Percentiles rank a stretch among this genome's conserved stretches.
Evolutionary conservation across 2,329 filamentous ascomycete genomes (phyloP).

Genomic region (Plenodomus tracheiphilus): DNA sequence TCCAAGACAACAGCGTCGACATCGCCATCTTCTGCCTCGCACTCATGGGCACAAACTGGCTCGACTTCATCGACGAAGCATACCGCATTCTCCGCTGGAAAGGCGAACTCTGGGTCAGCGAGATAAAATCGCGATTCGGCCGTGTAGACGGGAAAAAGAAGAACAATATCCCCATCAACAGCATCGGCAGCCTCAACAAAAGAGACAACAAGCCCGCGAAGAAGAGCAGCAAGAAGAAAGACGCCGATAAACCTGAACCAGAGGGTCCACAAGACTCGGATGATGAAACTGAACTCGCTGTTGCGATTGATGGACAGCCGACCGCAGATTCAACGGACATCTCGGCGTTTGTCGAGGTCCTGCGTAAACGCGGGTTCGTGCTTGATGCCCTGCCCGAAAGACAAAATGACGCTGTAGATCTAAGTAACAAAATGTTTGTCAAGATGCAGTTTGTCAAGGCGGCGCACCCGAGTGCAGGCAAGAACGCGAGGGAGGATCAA

Average conservation of each 20-base stretch:
- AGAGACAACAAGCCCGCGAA: constrained; percentile 10
- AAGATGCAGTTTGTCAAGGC: constrained; percentile 93
- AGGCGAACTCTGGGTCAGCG: constrained; percentile 94
- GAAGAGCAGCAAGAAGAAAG: constrained; percentile 39
- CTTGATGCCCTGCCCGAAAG: constrained; percentile 60
- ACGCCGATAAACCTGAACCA: constrained; percentile 53
- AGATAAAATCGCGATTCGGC: constrained; percentile 93
- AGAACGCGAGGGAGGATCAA: constrained; percentile 59
- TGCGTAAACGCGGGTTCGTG: constrained; percentile 81
- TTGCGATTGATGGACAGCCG: constrained; percentile 68
- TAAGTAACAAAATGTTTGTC: constrained; percentile 97
- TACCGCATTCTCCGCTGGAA: constrained; percentile 90
- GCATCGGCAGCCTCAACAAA: constrained; percentile 59
- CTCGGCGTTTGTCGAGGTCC: constrained; percentile 80
- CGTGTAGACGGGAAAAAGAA: constrained; percentile 53
- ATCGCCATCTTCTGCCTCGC: constrained; percentile 94
- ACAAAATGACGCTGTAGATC: constrained; percentile 68
- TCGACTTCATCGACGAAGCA: constrained; percentile 93
- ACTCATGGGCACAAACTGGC: constrained; percentile 99
- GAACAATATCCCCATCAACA: constrained; percentile 59
- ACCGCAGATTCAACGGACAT: constrained; percentile 79
- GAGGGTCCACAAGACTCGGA: constrained; percentile 55
- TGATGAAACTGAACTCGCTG: constrained; percentile 62
- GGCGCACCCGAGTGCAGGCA: constrained; percentile 73
- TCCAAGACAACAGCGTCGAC: constrained; percentile 75